Percentiles rank a stretch among this genome's conserved stretches.
Evolutionary conservation across 2,329 filamentous ascomycete species (phyloP).

Genomic region (Talaromyces rugulosus): DNA sequence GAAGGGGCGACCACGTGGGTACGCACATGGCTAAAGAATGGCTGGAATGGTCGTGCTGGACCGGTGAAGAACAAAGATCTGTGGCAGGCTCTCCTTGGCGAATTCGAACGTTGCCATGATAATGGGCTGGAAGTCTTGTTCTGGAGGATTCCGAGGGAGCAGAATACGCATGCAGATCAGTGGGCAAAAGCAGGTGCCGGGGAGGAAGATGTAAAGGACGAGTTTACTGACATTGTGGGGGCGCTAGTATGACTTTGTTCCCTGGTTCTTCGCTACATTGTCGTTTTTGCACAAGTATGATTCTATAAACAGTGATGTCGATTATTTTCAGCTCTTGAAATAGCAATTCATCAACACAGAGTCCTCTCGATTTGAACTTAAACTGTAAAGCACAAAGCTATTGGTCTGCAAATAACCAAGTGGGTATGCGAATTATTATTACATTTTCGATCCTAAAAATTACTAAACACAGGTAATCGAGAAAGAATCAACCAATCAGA

Average conservation of each 20-base stretch:
- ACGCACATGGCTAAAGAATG: slow-evolving; percentile 41
- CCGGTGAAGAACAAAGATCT: slow-evolving; percentile 50
- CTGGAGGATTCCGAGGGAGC: slow-evolving; percentile 46
- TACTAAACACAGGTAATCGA: background rate
- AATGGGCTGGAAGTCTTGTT: slow-evolving; percentile 38
- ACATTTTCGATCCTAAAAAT: too few relatives aligned
- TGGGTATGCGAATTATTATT: too few relatives aligned
- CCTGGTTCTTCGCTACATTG: background rate
- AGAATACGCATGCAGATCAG: slow-evolving; percentile 41
- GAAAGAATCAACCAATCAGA: background rate
- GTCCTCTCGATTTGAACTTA: too few relatives aligned
- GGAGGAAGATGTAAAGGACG: background rate
- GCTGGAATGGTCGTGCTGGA: slow-evolving; percentile 37
- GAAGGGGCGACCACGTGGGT: slow-evolving; percentile 44
- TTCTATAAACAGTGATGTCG: too few relatives aligned
- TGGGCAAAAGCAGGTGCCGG: slow-evolving; percentile 32
- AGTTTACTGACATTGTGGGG: background rate
- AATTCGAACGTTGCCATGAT: slow-evolving; percentile 29
- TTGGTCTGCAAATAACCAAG: too few relatives aligned
- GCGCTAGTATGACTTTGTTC: background rate
- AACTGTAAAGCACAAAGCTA: too few relatives aligned
- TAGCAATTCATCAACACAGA: too few relatives aligned
- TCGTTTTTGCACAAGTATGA: too few relatives aligned
- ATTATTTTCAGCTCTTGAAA: too few relatives aligned
- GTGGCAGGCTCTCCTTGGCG: slow-evolving; percentile 47